Conservation (phyloP, 2,329 filamentous ascomycete species). For the Pezicula neosporulosa region DNA sequence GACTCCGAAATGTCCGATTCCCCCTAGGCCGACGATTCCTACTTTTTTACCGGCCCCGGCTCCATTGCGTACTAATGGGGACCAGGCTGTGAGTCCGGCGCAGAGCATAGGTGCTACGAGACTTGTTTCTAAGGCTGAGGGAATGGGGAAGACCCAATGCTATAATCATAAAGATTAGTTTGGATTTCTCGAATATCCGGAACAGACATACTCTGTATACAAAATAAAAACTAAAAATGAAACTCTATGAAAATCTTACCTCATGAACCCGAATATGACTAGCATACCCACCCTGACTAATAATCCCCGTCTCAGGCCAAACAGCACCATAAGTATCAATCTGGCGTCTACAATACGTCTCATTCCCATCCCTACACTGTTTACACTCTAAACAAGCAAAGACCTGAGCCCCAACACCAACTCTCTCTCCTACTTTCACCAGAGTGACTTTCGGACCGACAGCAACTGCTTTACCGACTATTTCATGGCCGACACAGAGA, state of each 20-base stretch:
- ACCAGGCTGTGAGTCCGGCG: conserved; percentile 75
- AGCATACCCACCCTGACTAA: conserved; percentile 57
- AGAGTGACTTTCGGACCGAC: conserved; percentile 62
- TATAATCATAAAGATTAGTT: not conserved
- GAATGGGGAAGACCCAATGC: conserved; percentile 63
- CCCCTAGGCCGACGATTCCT: conserved; percentile 67
- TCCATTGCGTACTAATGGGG: conserved; percentile 70
- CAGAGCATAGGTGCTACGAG: conserved; percentile 77
- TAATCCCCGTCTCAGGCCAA: conserved; percentile 52
- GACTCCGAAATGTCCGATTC: conserved; percentile 66
- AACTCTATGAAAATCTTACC: conserved; percentile 34
- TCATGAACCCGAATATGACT: conserved; percentile 70
- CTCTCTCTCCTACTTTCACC: conserved; percentile 43
- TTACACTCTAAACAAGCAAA: conserved; percentile 45
- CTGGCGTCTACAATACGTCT: conserved; percentile 46
- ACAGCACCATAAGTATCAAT: conserved; percentile 41
- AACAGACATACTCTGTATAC: no score
- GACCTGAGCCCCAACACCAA: conserved; percentile 49
- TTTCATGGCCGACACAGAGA: conserved; percentile 45
- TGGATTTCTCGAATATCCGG: no score
- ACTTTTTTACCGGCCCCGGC: conserved; percentile 74
- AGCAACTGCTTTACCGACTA: conserved; percentile 35
- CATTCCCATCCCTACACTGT: conserved; percentile 39
- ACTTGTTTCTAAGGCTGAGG: conserved; percentile 58
- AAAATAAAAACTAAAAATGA: no score